A percentile compares a stretch with the other conserved stretches of the same genome.
These are phyloP conservation scores for Lepraria neglecta DNA, from an alignment of 495 filamentous ascomycete species.

Conservation along the genomic window DNA sequence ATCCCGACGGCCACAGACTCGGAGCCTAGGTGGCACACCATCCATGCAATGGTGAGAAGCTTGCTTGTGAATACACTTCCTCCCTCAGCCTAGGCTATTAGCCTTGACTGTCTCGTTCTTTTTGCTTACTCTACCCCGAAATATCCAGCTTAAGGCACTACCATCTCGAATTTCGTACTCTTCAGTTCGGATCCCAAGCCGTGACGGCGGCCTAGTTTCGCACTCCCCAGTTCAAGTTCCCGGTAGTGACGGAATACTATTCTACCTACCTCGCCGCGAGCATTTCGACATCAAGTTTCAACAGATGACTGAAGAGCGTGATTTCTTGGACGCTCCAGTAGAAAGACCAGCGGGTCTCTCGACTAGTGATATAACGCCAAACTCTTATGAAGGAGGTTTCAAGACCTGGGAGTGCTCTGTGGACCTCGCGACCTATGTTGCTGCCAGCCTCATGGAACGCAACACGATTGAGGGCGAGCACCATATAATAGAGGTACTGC, in stretches of 20 bases:
- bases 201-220: constrained; percentile 43
- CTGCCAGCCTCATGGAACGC: constrained; percentile 16
- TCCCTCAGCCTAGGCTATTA: neutral
- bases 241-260: neutral
- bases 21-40: constrained; percentile 36
- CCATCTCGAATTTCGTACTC: constrained; percentile 76
- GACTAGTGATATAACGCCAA: constrained; percentile 70
- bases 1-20: neutral
- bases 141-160: constrained; percentile 52
- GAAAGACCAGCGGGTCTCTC: constrained; percentile 12
- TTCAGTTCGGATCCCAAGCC: constrained; percentile 47
- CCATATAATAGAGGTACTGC: constrained; percentile 68
- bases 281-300: constrained; percentile 91
- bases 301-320: constrained; percentile 79
- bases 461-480: constrained; percentile 36
- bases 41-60: too few species aligned
- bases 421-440: constrained; percentile 72
- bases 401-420: constrained; percentile 97
- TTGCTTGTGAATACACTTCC: neutral
- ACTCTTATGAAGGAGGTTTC: constrained; percentile 96
- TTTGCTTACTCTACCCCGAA: too few species aligned
- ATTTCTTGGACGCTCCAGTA: constrained; percentile 29
- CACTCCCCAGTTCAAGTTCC: neutral
- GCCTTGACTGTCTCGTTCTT: neutral
- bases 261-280: constrained; percentile 67